A percentile compares a stretch with the other conserved stretches of the same genome.
Evolutionary conservation across 306 rosid species (phyloP).

Genomic region (Glycyrrhiza uralensis): DNA sequence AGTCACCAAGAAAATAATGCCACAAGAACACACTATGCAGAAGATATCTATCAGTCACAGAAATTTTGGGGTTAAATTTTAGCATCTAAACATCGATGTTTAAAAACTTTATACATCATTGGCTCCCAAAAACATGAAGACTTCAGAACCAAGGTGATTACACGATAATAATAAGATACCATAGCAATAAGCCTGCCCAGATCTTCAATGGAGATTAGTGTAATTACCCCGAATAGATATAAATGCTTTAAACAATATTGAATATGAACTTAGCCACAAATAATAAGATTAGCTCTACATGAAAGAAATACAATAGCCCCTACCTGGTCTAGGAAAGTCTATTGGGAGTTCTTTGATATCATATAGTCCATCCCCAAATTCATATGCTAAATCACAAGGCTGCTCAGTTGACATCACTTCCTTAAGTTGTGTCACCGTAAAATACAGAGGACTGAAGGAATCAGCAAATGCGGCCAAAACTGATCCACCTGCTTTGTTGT

Average conservation of each 20-base stretch:
- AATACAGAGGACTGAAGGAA: slow-evolving; percentile 67
- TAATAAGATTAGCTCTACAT: not conserved
- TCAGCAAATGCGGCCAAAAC: slow-evolving; percentile 50
- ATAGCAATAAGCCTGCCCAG: not conserved
- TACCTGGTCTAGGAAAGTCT: slow-evolving; percentile 80
- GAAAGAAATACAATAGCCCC: not conserved
- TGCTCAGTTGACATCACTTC: slow-evolving; percentile 94
- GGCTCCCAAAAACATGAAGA: not conserved
- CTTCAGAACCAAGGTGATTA: not conserved
- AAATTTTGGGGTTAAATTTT: not conserved
- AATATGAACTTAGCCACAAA: not conserved
- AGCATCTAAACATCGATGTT: not conserved
- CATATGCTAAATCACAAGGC: slow-evolving; percentile 85
- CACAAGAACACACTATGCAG: not conserved
- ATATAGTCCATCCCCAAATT: slow-evolving; percentile 72
- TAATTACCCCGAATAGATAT: not conserved
- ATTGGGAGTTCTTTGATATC: slow-evolving; percentile 60
- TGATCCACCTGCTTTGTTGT: slow-evolving; percentile 54
- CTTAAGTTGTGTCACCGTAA: slow-evolving; percentile 51
- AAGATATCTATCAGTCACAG: not conserved
- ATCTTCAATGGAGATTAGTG: not conserved
- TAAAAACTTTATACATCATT: not conserved
- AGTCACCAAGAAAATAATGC: slow-evolving; percentile 3
- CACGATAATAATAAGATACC: not conserved
- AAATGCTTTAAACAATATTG: not conserved